These are phyloP conservation scores for Penicillium palitans DNA, from an alignment of 2,329 filamentous ascomycete species.

Conservation along the genomic window DNA sequence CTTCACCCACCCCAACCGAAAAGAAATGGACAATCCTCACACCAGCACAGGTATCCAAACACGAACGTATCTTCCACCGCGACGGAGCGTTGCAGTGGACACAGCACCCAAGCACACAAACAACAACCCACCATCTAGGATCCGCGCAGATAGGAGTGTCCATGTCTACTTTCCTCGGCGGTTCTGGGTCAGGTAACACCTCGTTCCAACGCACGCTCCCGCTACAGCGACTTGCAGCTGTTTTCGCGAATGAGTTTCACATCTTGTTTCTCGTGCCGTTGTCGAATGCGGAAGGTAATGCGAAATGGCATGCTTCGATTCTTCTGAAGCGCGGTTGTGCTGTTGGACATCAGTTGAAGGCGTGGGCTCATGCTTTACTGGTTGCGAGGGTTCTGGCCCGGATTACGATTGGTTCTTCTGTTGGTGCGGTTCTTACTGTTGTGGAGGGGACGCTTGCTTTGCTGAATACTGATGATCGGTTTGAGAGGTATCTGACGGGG, in stretches of 20 bases:
- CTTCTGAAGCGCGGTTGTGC: conserved; percentile 62
- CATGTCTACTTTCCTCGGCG: conserved; percentile 37
- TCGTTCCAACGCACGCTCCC: conserved; percentile 36
- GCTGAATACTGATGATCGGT: conserved; percentile 42
- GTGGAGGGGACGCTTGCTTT: conserved; percentile 47
- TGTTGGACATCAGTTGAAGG: conserved; percentile 55
- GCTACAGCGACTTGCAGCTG: conserved; percentile 50
- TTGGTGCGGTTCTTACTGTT: conserved; percentile 29
- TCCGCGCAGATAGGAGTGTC: conserved; percentile 56
- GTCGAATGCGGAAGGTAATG: not conserved
- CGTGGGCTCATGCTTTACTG: conserved; percentile 63
- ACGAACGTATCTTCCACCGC: conserved; percentile 60
- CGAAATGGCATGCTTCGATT: conserved; percentile 52
- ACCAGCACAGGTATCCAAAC: conserved; percentile 63
- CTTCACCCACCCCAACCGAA: not conserved
- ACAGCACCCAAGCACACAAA: conserved; percentile 23
- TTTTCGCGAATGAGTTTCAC: conserved; percentile 58
- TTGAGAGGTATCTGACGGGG: conserved; percentile 47
- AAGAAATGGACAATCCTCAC: conserved; percentile 43
- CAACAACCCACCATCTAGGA: conserved; percentile 42
- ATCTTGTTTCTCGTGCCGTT: conserved; percentile 58
- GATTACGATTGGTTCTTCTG: not conserved
- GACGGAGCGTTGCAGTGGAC: conserved; percentile 66
- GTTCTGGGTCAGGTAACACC: not conserved
- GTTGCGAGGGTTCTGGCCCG: conserved; percentile 38